Conservation (phyloP, 2,329 filamentous ascomycete species). For the Pyricularia grisea region DNA sequence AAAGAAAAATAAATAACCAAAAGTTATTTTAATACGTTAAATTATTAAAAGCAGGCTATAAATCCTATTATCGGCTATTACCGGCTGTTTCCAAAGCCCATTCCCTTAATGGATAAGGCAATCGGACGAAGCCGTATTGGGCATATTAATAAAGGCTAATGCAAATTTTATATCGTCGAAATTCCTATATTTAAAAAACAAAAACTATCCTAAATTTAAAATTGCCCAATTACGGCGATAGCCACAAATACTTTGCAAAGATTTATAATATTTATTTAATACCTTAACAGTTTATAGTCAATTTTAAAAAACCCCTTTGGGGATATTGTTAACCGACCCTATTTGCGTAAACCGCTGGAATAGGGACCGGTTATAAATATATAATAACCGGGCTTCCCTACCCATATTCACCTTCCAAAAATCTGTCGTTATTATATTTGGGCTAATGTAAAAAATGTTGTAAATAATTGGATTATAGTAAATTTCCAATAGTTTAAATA, state of each 20-base stretch:
- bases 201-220: neutral
- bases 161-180: neutral
- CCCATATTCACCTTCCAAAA: neutral
- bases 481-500: constrained; percentile 41
- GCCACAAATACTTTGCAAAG: neutral
- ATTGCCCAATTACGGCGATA: neutral
- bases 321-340: neutral
- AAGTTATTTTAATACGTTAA: neutral
- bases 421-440: neutral
- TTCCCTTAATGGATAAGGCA: neutral
- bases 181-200: neutral
- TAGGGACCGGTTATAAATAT: neutral
- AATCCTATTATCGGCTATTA: neutral
- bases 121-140: neutral
- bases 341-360: neutral
- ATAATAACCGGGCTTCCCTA: neutral
- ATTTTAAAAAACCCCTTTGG: neutral
- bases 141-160: neutral
- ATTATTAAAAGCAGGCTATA: neutral
- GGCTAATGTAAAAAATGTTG: neutral
- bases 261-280: neutral
- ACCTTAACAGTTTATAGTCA: neutral
- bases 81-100: neutral
- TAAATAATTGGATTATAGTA: neutral
- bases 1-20: neutral